Base-by-base conservation (phyloP, 345 rosid species). In the Camelina sativa region DNA sequence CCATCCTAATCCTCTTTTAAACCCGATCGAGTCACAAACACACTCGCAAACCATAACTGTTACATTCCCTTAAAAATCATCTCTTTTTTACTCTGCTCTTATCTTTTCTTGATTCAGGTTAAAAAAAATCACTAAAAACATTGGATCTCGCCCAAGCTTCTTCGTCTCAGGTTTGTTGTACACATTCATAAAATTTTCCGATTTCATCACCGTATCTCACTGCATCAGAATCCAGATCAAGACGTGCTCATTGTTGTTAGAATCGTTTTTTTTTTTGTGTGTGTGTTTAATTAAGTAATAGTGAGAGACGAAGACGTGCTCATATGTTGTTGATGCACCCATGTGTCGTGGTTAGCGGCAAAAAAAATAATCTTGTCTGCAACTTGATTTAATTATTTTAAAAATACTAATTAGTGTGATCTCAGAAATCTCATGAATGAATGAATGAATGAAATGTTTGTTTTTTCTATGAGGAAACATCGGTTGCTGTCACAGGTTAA, bases 391-490 rank as follows among this genome's bases (percentile, higher is more conserved):
- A n/a, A 55, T 16, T 58, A 3, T 35, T 35, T 4, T 4, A 41
- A 41, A 13, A 11, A 41, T 66, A 46, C 56, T 58, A 28, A 66
- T 17, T 22, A 23, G 51, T 74, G 47, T 8, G 41, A 16, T 35
- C 41, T 38, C 41, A 28, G 0, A 34, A 7, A 1, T 34, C 57
- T 58, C 37, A 60, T 68, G 73, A 62, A 75, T 32, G 35, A 30
- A 37, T 35, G 40, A 8, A 35, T 74, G 78, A 25, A 58, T 69
- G 80, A 69, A 70, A 76, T 76, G 80, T 76, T 71, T 77, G 80
- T 77, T 50, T 71, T 70, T 38, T 64, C 66, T 12, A 32, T 56
- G 67, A 48, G 80, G 80, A 64, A 77, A 77, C 76, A 71, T 77
- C 10, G 1, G 60, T 63, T 71, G 76, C 76, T 77, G 80, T 77